These are phyloP conservation scores for Clausena lansium DNA, from an alignment of 345 rosid genomes.

Conservation along the genomic window DNA sequence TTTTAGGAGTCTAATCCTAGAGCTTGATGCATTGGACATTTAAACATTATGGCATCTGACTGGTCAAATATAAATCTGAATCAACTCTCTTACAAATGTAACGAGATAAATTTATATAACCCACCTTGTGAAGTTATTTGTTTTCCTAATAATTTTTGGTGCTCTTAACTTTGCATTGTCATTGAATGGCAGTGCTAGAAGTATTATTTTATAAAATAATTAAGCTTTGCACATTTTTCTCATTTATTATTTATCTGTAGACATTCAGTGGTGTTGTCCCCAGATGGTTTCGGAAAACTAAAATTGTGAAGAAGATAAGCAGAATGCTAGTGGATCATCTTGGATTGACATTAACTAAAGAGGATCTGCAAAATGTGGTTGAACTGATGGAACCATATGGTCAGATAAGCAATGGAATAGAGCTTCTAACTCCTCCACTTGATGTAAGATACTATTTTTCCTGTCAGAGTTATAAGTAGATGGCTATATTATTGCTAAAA, in stretches of 20 bases:
- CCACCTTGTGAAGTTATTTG: not conserved
- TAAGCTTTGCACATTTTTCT: not conserved
- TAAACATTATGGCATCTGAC: not conserved
- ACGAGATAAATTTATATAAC: not conserved
- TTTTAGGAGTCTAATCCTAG: not conserved
- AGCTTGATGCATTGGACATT: not conserved
- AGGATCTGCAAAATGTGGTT: conserved; percentile 85
- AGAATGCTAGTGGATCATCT: conserved; percentile 89
- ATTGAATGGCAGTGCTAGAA: not conserved
- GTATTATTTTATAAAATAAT: not conserved
- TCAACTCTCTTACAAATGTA: not conserved
- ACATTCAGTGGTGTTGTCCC: conserved; percentile 70
- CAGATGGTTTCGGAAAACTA: conserved; percentile 62
- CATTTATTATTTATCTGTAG: conserved; percentile 34
- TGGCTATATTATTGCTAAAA: conserved; percentile 7
- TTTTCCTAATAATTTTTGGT: not conserved
- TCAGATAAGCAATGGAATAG: conserved; percentile 89
- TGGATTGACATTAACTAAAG: conserved; percentile 72
- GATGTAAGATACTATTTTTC: conserved; percentile 42
- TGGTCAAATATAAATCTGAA: not conserved
- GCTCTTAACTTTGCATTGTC: not conserved
- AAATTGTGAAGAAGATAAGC: conserved; percentile 51
- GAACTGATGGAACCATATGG: conserved; percentile 98
- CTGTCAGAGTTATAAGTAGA: not conserved
- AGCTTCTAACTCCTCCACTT: conserved; percentile 76